Evolutionary conservation across 345 rosid genomes (phyloP).

Genomic region (Acer campestre): DNA sequence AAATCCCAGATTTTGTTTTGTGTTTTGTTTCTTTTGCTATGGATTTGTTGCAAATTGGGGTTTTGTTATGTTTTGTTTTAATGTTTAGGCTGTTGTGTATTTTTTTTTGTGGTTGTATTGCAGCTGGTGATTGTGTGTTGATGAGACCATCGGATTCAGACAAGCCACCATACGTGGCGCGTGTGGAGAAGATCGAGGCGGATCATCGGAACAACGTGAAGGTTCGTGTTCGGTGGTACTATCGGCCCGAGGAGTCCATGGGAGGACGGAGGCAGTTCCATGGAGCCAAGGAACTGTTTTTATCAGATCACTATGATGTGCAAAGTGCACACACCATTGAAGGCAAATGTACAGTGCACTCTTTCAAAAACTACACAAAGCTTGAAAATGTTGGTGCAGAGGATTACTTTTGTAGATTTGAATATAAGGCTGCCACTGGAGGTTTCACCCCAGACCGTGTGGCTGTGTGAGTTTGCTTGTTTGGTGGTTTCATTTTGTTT

Average conservation of each 20-base stretch:
- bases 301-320: slow-evolving; percentile 75
- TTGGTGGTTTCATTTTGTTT: not conserved
- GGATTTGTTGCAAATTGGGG: not conserved
- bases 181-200: slow-evolving; percentile 77
- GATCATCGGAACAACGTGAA: slow-evolving; percentile 76
- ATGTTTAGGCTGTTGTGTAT: slow-evolving; percentile 1
- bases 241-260: slow-evolving; percentile 85
- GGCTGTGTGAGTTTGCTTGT: slow-evolving; percentile 65
- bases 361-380: slow-evolving; percentile 79
- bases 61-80: not conserved
- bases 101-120: slow-evolving; percentile 15
- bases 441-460: slow-evolving; percentile 83
- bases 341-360: slow-evolving; percentile 80
- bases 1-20: not conserved
- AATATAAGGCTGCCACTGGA: slow-evolving; percentile 82
- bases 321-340: slow-evolving; percentile 87
- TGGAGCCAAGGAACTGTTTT: slow-evolving; percentile 79
- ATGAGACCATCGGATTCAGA: slow-evolving; percentile 84
- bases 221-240: slow-evolving; percentile 81
- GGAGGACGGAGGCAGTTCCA: slow-evolving; percentile 90
- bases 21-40: not conserved
- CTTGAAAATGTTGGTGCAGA: slow-evolving; percentile 87
- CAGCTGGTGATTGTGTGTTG: slow-evolving; percentile 80
- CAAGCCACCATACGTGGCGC: slow-evolving; percentile 84
- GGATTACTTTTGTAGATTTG: slow-evolving; percentile 81